A percentile compares a stretch with the other conserved stretches of the same genome.
phyloP scores from a whole-genome alignment of 441 rosid genomes.

The Gossypium trilobum region DNA sequence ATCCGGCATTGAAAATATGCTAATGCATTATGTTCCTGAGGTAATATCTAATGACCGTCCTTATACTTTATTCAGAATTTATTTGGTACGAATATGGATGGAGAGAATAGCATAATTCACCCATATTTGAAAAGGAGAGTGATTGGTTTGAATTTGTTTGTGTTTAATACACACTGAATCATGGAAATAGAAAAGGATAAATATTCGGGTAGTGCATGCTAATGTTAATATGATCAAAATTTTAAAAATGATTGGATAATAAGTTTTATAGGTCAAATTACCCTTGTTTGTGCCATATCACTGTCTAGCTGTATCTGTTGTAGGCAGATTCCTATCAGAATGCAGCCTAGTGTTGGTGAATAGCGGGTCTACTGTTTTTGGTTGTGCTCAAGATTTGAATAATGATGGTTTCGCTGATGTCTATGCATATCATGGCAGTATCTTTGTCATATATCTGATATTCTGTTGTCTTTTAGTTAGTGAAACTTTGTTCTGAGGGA shows the following conservation, averaged over 20 bases:
- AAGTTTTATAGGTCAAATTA: neutral
- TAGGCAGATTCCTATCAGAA: too few relatives aligned
- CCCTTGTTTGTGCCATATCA: neutral
- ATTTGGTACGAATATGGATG: neutral
- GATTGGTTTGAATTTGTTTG: neutral
- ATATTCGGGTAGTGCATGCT: neutral
- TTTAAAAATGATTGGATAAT: neutral
- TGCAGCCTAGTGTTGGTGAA: too few relatives aligned
- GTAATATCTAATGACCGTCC: constrained; percentile 31
- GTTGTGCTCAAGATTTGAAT: neutral
- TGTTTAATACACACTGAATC: neutral
- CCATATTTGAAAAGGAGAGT: neutral
- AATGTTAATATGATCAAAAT: neutral
- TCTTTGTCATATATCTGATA: neutral
- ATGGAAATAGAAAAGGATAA: neutral
- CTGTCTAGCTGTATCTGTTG: neutral
- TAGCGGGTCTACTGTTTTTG: too few relatives aligned
- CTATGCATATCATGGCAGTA: neutral
- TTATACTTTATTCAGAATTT: neutral
- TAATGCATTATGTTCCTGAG: constrained; percentile 95
- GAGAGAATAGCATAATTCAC: neutral
- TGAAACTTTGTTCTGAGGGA: neutral
- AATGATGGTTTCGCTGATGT: neutral
- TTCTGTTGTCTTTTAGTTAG: neutral
- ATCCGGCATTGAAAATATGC: constrained; percentile 94